Percentiles rank a stretch among this genome's conserved stretches.
phyloP scores from a whole-genome alignment of 306 rosid species.

The Potentilla sterilis region DNA sequence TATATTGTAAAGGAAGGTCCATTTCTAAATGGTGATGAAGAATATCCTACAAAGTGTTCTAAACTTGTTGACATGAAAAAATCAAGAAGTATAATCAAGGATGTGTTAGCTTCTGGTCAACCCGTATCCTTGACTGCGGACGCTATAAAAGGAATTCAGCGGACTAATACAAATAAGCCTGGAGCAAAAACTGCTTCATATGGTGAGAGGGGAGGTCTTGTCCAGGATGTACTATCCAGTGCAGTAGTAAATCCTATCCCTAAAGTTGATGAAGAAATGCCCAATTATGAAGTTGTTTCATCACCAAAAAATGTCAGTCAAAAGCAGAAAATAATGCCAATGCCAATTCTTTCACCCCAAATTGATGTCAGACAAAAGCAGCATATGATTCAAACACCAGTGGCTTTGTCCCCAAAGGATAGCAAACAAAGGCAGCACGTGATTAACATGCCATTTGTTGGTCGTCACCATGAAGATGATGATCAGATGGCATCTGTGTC shows the following conservation, averaged over 20 bases:
- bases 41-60: constrained; percentile 82
- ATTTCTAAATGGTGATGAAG: constrained; percentile 67
- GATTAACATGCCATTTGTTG: constrained; percentile 20
- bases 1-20: constrained; percentile 88
- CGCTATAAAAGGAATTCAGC: constrained; percentile 37
- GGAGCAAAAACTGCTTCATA: constrained; percentile 35
- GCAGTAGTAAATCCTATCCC: constrained; percentile 11
- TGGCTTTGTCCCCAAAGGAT: constrained; percentile 37
- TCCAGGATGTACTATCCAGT: constrained; percentile 5
- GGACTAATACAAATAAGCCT: constrained; percentile 29
- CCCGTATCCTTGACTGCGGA: constrained; percentile 32
- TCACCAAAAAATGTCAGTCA: constrained; percentile 43
- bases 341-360: constrained; percentile 6
- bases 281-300: constrained; percentile 34
- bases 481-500: constrained; percentile 22
- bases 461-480: constrained; percentile 38
- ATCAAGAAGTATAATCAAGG: constrained; percentile 57
- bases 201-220: constrained; percentile 36
- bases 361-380: constrained; percentile 39
- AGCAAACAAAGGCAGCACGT: constrained; percentile 36
- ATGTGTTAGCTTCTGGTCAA: constrained; percentile 47
- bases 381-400: constrained; percentile 33
- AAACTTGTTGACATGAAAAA: constrained; percentile 72
- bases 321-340: constrained; percentile 36
- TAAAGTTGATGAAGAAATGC: constrained; percentile 56